These are phyloP conservation scores for Hygrophoropsis aurantiaca DNA, from an alignment of 768 basidiomycete genomes.

Conservation along the genomic window DNA sequence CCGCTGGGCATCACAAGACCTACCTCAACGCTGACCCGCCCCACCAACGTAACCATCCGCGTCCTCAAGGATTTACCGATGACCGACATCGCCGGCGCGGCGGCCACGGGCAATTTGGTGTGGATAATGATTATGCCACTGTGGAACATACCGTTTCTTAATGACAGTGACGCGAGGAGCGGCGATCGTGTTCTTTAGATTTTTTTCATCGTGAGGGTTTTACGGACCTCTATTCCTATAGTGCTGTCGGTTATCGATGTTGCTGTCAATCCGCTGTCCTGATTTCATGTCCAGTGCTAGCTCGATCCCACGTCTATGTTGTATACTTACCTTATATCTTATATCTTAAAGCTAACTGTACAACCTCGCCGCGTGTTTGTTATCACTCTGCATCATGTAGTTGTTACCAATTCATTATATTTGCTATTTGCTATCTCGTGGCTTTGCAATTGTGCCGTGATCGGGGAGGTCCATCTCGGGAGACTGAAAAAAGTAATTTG, in stretches of 20 bases:
- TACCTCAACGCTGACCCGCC: slow-evolving; percentile 22
- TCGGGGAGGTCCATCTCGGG: too few relatives aligned
- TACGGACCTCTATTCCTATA: slow-evolving; percentile 1
- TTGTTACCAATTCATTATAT: slow-evolving; percentile 4
- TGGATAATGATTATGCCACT: too few relatives aligned
- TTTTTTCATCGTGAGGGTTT: background rate
- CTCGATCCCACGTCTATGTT: slow-evolving; percentile 17
- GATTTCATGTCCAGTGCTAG: slow-evolving; percentile 3
- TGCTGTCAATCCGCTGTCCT: background rate
- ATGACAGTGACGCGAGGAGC: background rate
- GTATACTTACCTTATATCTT: slow-evolving; percentile 30
- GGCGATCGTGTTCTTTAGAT: background rate
- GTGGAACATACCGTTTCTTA: too few relatives aligned
- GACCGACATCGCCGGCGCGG: background rate
- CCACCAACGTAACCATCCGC: slow-evolving; percentile 13
- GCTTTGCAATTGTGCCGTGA: too few relatives aligned
- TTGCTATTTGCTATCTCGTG: too few relatives aligned
- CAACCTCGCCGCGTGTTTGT: background rate
- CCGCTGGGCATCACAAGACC: slow-evolving; percentile 24
- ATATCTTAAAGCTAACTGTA: slow-evolving; percentile 29
- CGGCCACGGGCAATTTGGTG: background rate
- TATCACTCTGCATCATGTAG: slow-evolving; percentile 5
- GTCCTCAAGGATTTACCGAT: slow-evolving; percentile 12
- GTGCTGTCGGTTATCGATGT: background rate
- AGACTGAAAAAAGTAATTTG: slow-evolving; percentile 6